Base-by-base conservation (phyloP, 495 filamentous ascomycete genomes). In the Glonium stellatum region DNA sequence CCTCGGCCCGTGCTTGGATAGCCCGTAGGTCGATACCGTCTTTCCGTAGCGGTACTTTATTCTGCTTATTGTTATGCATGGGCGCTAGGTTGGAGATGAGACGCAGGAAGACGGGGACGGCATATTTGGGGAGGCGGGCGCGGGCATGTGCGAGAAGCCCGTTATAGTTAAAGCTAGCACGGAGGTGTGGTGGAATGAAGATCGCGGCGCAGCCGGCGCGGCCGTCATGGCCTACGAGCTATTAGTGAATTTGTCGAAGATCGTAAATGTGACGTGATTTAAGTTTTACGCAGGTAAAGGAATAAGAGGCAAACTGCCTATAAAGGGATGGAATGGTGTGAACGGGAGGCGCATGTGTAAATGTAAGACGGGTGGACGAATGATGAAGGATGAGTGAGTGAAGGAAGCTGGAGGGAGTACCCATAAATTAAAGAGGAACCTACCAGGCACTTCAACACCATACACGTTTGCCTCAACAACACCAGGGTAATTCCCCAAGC, bases 41-140 rank as follows among this genome's bases (percentile, higher is more conserved):
- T 41, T 83, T 80, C 59, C 87, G 78, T 27, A 91, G 75, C 1
- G 83, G 82, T 5, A 85, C 81, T 72, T 91, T 93, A 68, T 88
- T 86, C 75, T 91, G 87, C 74, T 93, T 93, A 68, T 91, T 85
- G 70, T 90, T 92, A 69, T 93, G 87, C 59, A 84, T 90, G 21
- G 84, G 80, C 35, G 78, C 79, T 39, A 81, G 75, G 49, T 75
- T 77, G 44, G 76, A 67, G 4, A 87, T 80, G 22, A 90, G 67
- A 0, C 89, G 76, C 25, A 92, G 63, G 69, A 93, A 92, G 3
- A 90, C 67, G 4, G 88, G 88, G 0, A 92, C 87, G 0, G 88
- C 88, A 73, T 91, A 92, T 54, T 77, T 77, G 1, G 88, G 88
- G 23, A 92, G 72, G 47, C 81, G 75, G 15, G 75, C 70, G 0